Conservation (phyloP, 2,329 filamentous ascomycete genomes). For the Elsinoe necatrix region DNA sequence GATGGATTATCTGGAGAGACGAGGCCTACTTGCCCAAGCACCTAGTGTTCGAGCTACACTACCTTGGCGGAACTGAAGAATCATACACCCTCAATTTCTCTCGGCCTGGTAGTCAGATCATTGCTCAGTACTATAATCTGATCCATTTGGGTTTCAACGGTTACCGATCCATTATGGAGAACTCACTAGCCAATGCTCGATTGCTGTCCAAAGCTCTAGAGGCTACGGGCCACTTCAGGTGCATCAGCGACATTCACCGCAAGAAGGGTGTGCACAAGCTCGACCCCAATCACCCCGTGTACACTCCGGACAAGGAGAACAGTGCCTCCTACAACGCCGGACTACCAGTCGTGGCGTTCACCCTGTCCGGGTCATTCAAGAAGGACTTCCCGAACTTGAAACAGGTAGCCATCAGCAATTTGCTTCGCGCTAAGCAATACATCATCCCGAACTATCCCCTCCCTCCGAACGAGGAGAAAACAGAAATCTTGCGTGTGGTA, state of each 20-base stretch:
- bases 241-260: constrained; percentile 57
- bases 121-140: constrained; percentile 65
- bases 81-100: constrained; percentile 67
- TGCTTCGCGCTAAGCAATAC: constrained; percentile 59
- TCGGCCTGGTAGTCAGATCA: constrained; percentile 59
- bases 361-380: constrained; percentile 53
- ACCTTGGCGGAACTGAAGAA: constrained; percentile 63
- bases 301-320: constrained; percentile 40
- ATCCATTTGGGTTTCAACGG: constrained; percentile 61
- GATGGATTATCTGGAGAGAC: constrained; percentile 64
- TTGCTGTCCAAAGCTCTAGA: constrained; percentile 56
- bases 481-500: constrained; percentile 59
- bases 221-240: constrained; percentile 57
- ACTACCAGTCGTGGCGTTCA: constrained; percentile 60
- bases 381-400: constrained; percentile 53
- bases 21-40: constrained; percentile 57
- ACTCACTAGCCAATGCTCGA: constrained; percentile 56
- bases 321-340: constrained; percentile 56
- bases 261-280: constrained; percentile 37
- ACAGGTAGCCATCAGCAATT: constrained; percentile 54
- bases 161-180: constrained; percentile 58
- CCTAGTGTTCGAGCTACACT: constrained; percentile 62
- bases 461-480: constrained; percentile 52
- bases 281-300: constrained; percentile 35
- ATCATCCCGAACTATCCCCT: constrained; percentile 64